Evolutionary conservation across 225 moss, liverwort and hornwort genomes (phyloP), one percentile per base, ranked within the genome.

Genomic region (Polytrichum commune): DNA sequence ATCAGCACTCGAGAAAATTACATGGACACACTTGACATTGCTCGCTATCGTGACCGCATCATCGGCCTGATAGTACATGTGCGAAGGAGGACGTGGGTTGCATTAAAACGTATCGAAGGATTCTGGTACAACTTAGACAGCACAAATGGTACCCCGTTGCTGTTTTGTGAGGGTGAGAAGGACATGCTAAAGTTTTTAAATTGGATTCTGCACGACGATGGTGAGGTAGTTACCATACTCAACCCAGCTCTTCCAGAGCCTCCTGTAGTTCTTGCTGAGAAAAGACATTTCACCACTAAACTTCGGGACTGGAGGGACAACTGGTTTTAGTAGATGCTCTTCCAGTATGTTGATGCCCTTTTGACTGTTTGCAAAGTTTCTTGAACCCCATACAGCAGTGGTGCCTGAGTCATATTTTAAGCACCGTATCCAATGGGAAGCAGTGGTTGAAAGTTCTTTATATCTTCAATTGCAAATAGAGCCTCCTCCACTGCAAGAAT

Each of bases 91-190:
- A 62, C 68, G 18, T 82, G 76, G 81, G 71, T 81, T 71, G 79
- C 81, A 23, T 56, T 78, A 8, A 64, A 73, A 29, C 67, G 9
- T 26, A 35, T 16, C 30, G 67, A 55, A 27, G 85, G 73, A 61
- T 70, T 78, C 1, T 78, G 81, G 81, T 79, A 79, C 73, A 68
- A 85, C 78, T 76, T 85, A 13, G 78, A 85, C 28, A 81, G 85
- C 54, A 85, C 78, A 19, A 76, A 78, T 54, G 69, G 55, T 28
- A 64, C 76, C 53, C 78, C 78, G 1, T 68, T 81, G 71, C 65
- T 85, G 32, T 76, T 81, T 53, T 81, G 81, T 38, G 71, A 85
- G 6, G 78, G 78, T 27, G 71, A 75, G 20, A 25, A 56, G 19
- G 65, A 68, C 62, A 64, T 85, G 71, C 73, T 71, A 55, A 60